Evolutionary conservation across 2,329 filamentous ascomycete genomes (phyloP), one percentile per base, ranked within the genome.

Genomic region (Ciborinia camelliae): DNA sequence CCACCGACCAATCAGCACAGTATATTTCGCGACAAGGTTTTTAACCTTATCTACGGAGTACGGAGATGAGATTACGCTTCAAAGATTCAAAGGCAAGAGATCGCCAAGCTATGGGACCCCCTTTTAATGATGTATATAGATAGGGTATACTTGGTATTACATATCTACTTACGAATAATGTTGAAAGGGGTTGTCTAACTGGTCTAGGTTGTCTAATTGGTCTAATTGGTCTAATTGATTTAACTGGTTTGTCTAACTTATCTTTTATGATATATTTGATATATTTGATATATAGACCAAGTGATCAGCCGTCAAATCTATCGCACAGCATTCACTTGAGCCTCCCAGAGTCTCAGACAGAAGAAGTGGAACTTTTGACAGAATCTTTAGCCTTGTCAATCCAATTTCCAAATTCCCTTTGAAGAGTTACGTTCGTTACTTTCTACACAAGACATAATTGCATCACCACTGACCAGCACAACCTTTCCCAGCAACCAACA

Each of bases 341-440:
- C 10, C 37, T 39, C 20, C 20, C 23, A 41, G 12, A 30, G 14
- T 14, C 15, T 26, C 2, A 18, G 14, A 28, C 47, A 48, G 26
- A 4, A 15, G 35, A 55, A 26, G 52, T 37, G 51, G 51, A 55
- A 55, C 53, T 41, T 41, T 30, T 4, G 53, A 55, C 37, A 39
- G 26, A 50, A 28, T 15, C 47, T 23, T 30, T 35, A 35, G 50
- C 50, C 50, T 52, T 23, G 50, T 8, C 50, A n/a, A 52, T 52
- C 30, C 50, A 53, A 53, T 55, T 26, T 55, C 53, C 37, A 37
- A 39, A 28, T 55, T 26, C 37, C 53, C 53, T 55, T 26, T 55
- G 23, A 55, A 55, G 35, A 4, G 30, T 51, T 43, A 23, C 14
- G 18, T 55, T 28, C n/a, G 18, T 15, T 55, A 14, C 53, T 37